These are phyloP conservation scores for Xylaria sp. DNA, from an alignment of 2,329 filamentous ascomycete species.

Conservation along the genomic window DNA sequence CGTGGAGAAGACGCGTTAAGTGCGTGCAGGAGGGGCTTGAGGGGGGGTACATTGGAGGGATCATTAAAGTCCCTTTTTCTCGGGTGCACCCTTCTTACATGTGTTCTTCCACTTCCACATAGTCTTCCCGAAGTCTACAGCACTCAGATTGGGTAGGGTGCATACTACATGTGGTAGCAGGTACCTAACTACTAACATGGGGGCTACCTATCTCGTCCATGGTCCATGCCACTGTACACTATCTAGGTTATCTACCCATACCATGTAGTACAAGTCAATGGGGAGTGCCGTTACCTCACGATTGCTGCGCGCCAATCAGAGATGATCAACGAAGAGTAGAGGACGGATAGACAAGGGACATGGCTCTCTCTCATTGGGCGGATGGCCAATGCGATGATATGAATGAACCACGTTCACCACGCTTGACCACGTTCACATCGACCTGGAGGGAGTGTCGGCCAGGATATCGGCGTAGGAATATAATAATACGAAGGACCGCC, in stretches of 20 bases:
- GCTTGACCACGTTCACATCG: slow-evolving; percentile 14
- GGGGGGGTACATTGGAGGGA: background rate
- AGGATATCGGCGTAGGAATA: slow-evolving; percentile 14
- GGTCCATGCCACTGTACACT: background rate
- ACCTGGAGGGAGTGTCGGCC: background rate
- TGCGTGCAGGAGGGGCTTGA: slow-evolving; percentile 31
- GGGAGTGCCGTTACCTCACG: slow-evolving; percentile 4
- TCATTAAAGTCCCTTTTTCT: background rate
- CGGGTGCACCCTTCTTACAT: background rate
- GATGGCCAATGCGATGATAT: slow-evolving; percentile 10
- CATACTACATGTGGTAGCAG: slow-evolving; percentile 1
- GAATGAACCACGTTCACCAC: slow-evolving; percentile 17
- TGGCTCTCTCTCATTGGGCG: slow-evolving; percentile 25
- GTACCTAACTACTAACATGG: background rate
- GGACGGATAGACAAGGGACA: slow-evolving; percentile 14
- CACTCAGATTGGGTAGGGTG: background rate
- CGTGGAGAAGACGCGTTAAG: slow-evolving; percentile 33
- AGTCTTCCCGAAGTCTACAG: background rate
- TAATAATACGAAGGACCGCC: slow-evolving; percentile 23
- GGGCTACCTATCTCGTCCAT: slow-evolving; percentile 3
- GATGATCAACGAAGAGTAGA: background rate
- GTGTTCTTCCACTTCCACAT: background rate
- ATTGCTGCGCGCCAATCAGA: slow-evolving; percentile 34
- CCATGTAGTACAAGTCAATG: background rate
- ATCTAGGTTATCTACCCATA: background rate